Evolutionary conservation across 768 basidiomycete genomes (phyloP).

Genomic region (Hypholoma sublateritium): DNA sequence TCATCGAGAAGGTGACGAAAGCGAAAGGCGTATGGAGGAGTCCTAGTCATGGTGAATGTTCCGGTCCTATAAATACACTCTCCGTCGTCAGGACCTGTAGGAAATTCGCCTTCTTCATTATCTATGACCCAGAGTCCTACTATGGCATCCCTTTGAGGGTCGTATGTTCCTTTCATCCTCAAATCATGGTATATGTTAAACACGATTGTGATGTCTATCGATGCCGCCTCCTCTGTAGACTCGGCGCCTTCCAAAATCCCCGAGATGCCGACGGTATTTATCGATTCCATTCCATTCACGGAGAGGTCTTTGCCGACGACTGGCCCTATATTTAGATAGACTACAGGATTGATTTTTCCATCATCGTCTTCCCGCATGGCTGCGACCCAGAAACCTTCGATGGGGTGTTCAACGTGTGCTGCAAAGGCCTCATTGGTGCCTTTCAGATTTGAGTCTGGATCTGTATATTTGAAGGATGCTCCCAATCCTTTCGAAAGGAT

Average conservation of each 20-base stretch:
- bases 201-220: not conserved
- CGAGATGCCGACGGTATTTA: not conserved
- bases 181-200: not conserved
- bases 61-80: not conserved
- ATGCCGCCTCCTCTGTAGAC: not conserved
- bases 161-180: not conserved
- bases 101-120: not conserved
- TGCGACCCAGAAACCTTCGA: conserved; percentile 2
- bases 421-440: not conserved
- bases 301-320: not conserved
- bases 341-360: not conserved
- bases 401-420: not conserved
- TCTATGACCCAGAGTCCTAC: not conserved
- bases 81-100: not conserved
- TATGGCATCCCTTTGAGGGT: not conserved
- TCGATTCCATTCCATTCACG: not conserved
- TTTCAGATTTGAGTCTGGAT: not conserved
- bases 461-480: not conserved
- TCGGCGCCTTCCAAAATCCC: not conserved
- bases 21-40: not conserved
- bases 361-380: not conserved
- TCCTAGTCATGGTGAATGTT: not conserved
- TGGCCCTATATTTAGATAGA: not conserved
- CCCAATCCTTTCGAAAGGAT: conserved; percentile 2
- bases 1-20: not conserved